phyloP scores from a whole-genome alignment of 2,329 filamentous ascomycete genomes.

The Exophiala xenobiotica region DNA sequence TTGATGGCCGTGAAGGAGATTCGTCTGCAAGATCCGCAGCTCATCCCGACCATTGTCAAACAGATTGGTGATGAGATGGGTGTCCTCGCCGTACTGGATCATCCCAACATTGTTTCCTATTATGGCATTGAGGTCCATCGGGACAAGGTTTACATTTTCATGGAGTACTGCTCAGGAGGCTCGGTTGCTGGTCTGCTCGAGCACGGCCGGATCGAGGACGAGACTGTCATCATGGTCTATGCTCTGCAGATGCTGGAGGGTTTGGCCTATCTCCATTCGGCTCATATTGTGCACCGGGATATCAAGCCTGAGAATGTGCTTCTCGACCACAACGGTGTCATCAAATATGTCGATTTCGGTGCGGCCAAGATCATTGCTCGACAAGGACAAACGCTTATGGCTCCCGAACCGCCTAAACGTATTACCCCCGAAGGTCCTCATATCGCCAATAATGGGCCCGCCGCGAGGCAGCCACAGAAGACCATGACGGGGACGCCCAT shows the following conservation, averaged over 20 bases:
- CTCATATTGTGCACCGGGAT: constrained; percentile 89
- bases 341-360: constrained; percentile 98
- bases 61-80: constrained; percentile 98
- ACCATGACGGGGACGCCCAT: constrained; percentile 98
- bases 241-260: constrained; percentile 91
- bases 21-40: constrained; percentile 89
- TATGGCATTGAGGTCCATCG: constrained; percentile 97
- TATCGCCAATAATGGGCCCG: constrained; percentile 17
- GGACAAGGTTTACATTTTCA: constrained; percentile 99
- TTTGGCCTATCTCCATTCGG: constrained; percentile 87
- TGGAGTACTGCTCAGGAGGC: constrained; percentile 97
- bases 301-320: constrained; percentile 98
- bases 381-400: constrained; percentile 81
- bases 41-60: constrained; percentile 88
- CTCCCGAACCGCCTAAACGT: constrained; percentile 54
- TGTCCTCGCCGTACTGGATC: constrained; percentile 89
- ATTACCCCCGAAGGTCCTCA: constrained; percentile 21
- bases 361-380: constrained; percentile 95
- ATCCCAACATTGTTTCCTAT: constrained; percentile 97
- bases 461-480: constrained; percentile 60
- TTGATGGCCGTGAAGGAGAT: constrained; percentile 99
- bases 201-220: constrained; percentile 95
- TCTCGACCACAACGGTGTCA: constrained; percentile 94
- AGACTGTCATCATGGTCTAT: constrained; percentile 96
- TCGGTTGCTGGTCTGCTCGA: constrained; percentile 87